A percentile compares a stretch with the other conserved stretches of the same genome.
phyloP scores from a whole-genome alignment of 2,329 filamentous ascomycete species.

The Elsinoe fawcettii region DNA sequence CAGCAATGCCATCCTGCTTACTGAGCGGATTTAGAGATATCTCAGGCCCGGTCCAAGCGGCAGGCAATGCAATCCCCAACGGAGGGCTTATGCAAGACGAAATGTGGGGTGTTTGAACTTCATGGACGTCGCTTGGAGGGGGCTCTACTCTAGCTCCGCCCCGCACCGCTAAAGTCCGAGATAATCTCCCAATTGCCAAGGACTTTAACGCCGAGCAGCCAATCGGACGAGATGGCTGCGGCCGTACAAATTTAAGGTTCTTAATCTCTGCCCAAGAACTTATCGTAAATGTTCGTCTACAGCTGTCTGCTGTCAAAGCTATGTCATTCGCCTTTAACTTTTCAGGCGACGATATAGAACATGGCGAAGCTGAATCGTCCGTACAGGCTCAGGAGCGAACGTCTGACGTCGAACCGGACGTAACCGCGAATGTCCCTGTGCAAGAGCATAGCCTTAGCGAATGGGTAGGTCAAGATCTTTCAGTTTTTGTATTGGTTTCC shows the following conservation, averaged over 20 bases:
- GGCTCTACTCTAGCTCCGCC: not conserved
- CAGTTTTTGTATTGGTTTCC: conserved; percentile 9
- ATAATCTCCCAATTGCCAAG: not conserved
- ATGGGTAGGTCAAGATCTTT: conserved; percentile 36
- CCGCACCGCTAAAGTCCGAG: not conserved
- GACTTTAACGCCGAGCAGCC: not conserved
- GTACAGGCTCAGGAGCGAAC: conserved; percentile 4
- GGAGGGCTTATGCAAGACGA: not conserved
- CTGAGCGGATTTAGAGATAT: not conserved
- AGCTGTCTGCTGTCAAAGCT: not conserved
- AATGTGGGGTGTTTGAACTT: not conserved
- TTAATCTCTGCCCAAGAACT: too few relatives aligned
- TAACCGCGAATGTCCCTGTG: conserved; percentile 18
- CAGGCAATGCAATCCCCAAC: not conserved
- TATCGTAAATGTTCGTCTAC: too few relatives aligned
- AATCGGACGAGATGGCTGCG: not conserved
- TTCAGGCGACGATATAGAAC: conserved; percentile 47
- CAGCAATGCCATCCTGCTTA: too few relatives aligned
- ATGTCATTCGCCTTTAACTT: conserved; percentile 52
- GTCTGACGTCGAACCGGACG: not conserved
- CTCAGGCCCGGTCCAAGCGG: not conserved
- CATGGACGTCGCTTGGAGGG: not conserved
- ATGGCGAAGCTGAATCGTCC: conserved; percentile 22
- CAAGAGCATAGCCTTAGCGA: conserved; percentile 36
- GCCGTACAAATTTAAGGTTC: not conserved